Evolutionary conservation across 768 basidiomycete species (phyloP).

Genomic region (Russula lepida): DNA sequence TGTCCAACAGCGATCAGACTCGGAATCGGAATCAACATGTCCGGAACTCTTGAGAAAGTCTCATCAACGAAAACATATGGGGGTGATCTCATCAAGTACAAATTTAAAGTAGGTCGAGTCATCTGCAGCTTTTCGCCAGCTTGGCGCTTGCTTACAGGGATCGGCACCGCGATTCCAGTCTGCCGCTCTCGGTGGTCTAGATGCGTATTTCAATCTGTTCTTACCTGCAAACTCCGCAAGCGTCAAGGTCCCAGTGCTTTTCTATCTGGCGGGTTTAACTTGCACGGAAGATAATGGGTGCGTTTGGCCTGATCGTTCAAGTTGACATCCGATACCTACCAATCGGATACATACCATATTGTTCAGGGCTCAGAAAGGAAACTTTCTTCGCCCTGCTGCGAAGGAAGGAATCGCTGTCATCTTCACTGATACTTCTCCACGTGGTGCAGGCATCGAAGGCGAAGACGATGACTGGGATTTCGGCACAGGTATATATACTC

Average conservation of each 20-base stretch:
- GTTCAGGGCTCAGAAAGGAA: slow-evolving; percentile 83
- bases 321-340: not conserved
- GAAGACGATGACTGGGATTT: slow-evolving; percentile 85
- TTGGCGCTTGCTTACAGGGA: slow-evolving; percentile 6
- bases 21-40: slow-evolving; percentile 1
- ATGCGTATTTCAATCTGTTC: slow-evolving; percentile 83
- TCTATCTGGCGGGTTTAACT: slow-evolving; percentile 83
- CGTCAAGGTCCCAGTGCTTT: slow-evolving; percentile 55
- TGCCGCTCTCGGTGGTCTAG: slow-evolving; percentile 54
- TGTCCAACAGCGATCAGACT: not conserved
- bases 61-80: slow-evolving; percentile 74
- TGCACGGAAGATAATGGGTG: slow-evolving; percentile 94
- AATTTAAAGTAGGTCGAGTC: slow-evolving; percentile 54
- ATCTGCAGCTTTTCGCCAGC: slow-evolving; percentile 16
- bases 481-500: slow-evolving; percentile 57
- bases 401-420: slow-evolving; percentile 82
- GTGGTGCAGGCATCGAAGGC: slow-evolving; percentile 79
- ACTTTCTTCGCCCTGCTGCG: slow-evolving; percentile 79
- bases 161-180: slow-evolving; percentile 41
- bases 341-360: not conserved
- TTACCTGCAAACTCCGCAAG: slow-evolving; percentile 53
- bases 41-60: slow-evolving; percentile 48
- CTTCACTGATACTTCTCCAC: slow-evolving; percentile 93
- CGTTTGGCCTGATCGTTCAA: slow-evolving; percentile 21
- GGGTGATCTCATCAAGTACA: slow-evolving; percentile 80